phyloP scores from a whole-genome alignment of 2,329 filamentous ascomycete genomes.

The Phyllachora maydis region DNA sequence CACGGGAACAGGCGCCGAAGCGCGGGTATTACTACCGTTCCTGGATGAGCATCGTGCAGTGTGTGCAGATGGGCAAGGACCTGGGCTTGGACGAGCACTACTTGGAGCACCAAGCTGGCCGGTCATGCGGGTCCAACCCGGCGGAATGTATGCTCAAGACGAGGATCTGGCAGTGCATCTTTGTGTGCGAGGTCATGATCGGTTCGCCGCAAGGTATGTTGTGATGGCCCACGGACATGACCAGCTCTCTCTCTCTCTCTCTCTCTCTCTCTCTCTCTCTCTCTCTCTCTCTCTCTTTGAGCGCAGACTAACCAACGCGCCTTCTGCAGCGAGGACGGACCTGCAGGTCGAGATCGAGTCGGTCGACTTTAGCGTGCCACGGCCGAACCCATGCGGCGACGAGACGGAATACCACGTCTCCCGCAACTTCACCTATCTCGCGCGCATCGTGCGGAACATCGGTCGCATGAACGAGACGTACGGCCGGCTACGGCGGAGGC shows the following conservation, averaged over 20 bases:
- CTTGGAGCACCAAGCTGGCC: slow-evolving; percentile 53
- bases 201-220: slow-evolving; percentile 70
- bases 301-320: slow-evolving; percentile 1
- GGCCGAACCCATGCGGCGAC: slow-evolving; percentile 45
- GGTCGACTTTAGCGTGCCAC: slow-evolving; percentile 51
- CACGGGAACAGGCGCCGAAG: slow-evolving; percentile 77
- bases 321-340: slow-evolving; percentile 47
- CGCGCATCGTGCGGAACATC: slow-evolving; percentile 58
- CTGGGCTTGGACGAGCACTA: slow-evolving; percentile 76
- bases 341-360: slow-evolving; percentile 54
- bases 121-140: slow-evolving; percentile 44
- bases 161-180: slow-evolving; percentile 75
- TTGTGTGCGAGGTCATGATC: slow-evolving; percentile 78
- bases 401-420: slow-evolving; percentile 59
- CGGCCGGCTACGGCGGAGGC: slow-evolving; percentile 48
- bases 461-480: slow-evolving; percentile 59
- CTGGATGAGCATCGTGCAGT: slow-evolving; percentile 88
- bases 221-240: too few species aligned
- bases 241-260: too few species aligned
- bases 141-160: slow-evolving; percentile 71
- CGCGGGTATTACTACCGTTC: slow-evolving; percentile 92
- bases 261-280: too few species aligned
- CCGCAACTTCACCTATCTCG: slow-evolving; percentile 66
- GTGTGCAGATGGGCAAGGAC: slow-evolving; percentile 84
- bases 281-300: too few species aligned